Evolutionary conservation across 768 basidiomycete genomes (phyloP).

Genomic region (Strobilomyces dryophilus): DNA sequence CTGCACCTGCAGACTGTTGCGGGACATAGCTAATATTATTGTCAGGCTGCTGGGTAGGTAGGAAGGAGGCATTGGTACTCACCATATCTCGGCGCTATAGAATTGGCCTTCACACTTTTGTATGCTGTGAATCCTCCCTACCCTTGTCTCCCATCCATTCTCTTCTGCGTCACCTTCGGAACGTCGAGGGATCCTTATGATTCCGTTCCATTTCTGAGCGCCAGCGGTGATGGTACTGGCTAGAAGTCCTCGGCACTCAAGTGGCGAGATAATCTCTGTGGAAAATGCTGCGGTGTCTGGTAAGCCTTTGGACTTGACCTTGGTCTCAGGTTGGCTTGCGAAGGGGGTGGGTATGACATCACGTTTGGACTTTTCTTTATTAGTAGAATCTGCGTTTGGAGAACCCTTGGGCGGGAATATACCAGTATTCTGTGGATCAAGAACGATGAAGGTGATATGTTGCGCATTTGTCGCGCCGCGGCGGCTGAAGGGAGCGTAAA

Average conservation of each 20-base stretch:
- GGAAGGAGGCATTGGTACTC: constrained; percentile 1
- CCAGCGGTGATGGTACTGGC: constrained; percentile 33
- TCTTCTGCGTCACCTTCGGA: constrained; percentile 6
- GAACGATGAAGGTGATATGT: constrained; percentile 11
- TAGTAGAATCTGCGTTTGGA: constrained; percentile 14
- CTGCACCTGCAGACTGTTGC: constrained; percentile 39
- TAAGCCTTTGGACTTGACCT: constrained; percentile 2
- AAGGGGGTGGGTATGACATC: constrained; percentile 16
- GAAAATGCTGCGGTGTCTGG: constrained; percentile 27
- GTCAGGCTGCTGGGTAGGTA: neutral
- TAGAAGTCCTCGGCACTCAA: constrained; percentile 44
- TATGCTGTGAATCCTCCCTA: constrained; percentile 24
- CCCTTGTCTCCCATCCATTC: constrained; percentile 28
- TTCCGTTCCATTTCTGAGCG: constrained; percentile 45
- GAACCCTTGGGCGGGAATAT: constrained; percentile 14
- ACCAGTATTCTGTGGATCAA: constrained; percentile 13
- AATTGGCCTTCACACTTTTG: constrained; percentile 34
- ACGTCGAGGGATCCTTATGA: constrained; percentile 44
- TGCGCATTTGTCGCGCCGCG: constrained; percentile 32
- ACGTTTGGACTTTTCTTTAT: constrained; percentile 7
- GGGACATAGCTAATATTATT: constrained; percentile 17
- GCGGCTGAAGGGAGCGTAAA: constrained; percentile 33
- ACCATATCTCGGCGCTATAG: constrained; percentile 34
- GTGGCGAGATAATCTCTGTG: constrained; percentile 37
- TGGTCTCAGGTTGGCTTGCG: constrained; percentile 8